These are phyloP conservation scores for Zygoascus flipseniorum DNA, from an alignment of 805 yeast species.

Conservation along the genomic window DNA sequence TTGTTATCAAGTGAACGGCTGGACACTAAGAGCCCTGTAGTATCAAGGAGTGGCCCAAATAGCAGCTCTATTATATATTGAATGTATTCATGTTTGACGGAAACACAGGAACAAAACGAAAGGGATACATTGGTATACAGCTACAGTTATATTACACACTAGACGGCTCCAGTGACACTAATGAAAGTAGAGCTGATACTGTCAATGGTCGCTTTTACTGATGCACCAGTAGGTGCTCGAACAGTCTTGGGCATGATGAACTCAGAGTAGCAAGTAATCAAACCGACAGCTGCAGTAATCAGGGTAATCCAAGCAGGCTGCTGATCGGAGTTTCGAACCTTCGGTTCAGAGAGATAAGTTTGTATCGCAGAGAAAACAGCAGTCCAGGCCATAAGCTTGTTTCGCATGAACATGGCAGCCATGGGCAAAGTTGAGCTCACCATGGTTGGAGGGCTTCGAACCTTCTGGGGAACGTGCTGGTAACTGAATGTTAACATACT, in stretches of 20 bases:
- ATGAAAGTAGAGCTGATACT: background rate
- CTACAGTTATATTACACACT: background rate
- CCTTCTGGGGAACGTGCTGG: conserved; percentile 14
- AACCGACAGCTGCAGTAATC: conserved; percentile 24
- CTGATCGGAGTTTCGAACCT: conserved; percentile 9
- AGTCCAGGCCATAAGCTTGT: conserved; percentile 30
- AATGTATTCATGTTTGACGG: too few species aligned
- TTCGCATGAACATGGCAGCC: conserved; percentile 32
- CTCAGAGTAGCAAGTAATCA: conserved; percentile 28
- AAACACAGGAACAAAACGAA: too few species aligned
- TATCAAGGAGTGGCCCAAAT: too few species aligned
- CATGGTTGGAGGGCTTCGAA: conserved; percentile 13
- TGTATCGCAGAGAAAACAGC: conserved; percentile 30
- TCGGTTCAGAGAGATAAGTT: conserved; percentile 26
- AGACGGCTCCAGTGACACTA: background rate
- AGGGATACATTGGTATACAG: too few species aligned
- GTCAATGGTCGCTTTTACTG: background rate
- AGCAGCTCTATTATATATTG: too few species aligned
- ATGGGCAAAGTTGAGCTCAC: conserved; percentile 28
- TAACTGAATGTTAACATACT: conserved; percentile 11
- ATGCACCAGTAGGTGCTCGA: conserved; percentile 3
- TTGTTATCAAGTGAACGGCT: background rate
- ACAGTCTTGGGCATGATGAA: conserved; percentile 24
- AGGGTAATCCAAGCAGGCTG: conserved; percentile 26
- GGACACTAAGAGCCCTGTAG: too few species aligned